Base-by-base conservation (phyloP, 345 rosid genomes). In the Kernera saxatilis region DNA sequence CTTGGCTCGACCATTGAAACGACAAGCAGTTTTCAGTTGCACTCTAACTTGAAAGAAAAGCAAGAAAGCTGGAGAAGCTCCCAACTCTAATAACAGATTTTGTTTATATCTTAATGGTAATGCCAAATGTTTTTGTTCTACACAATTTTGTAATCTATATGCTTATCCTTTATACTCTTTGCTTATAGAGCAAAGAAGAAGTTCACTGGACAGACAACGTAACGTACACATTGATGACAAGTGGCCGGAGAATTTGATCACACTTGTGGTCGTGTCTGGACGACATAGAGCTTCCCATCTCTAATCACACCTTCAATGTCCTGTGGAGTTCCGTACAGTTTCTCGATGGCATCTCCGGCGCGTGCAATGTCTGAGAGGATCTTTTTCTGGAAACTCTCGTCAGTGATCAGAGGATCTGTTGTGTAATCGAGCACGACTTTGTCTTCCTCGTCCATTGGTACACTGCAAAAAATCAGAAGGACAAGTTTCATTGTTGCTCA, bases 191-290 rank as follows among this genome's bases (percentile, higher is more conserved):
- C 64, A 61, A 19, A 43, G 11, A 43, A 41, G 11, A 29, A 63
- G 74, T 50, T n/a, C 30, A 23, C 15, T 23, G 25, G 43, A 17
- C 63, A 62, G 10, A 54, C 17, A 53, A 41, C n/a, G 61, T 68
- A 27, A 63, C 49, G 17, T 53, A 39, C 37, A 54, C 41, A 54
- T 0, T 46, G 61, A 36, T 32, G 32, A 39, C 5, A 55, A 40
- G 50, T 26, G 22, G 64, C 62, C 13, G 36, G 27, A 14, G 30
- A 53, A 36, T 37, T 27, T 64, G 55, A 77, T 89, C 82, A 94
- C 96, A 94, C 79, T 84, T 91, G 99, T 19, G 97, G 97, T 76
- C 99, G 83, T 59, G 99, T 94, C 78, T 91, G 99, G 33, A 94
- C 99, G 46, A 91, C 92, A 26, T 87, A 91, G 77, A 94, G 72